These are phyloP conservation scores for Vitis vinifera DNA, from an alignment of 164 flowering plant genomes.

Conservation along the genomic window DNA sequence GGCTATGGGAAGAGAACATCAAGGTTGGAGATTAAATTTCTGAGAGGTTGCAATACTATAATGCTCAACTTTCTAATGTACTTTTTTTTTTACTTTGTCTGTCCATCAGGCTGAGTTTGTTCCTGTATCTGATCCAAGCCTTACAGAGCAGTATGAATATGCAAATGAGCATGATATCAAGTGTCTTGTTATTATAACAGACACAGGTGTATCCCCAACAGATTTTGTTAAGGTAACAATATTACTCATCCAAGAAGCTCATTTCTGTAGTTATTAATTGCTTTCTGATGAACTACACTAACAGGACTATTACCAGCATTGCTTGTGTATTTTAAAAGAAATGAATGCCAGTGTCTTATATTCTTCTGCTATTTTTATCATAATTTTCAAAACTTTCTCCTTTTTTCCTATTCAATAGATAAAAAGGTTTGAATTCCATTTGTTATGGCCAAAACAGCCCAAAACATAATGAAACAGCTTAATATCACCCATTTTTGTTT, in stretches of 20 bases:
- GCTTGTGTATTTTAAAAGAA: neutral
- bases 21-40: conserved; percentile 41
- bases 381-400: no score
- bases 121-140: conserved; percentile 83
- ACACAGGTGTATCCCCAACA: conserved; percentile 63
- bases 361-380: no score
- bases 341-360: no score
- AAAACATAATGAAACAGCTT: no score
- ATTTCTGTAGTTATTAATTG: neutral
- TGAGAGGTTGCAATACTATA: neutral
- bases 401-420: no score
- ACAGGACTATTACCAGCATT: no score
- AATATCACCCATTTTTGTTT: no score
- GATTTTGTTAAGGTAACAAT: conserved; percentile 73
- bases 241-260: neutral
- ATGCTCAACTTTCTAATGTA: neutral
- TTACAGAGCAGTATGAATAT: conserved; percentile 96
- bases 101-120: conserved; percentile 84
- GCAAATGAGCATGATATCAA: conserved; percentile 93
- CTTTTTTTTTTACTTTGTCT: conserved; percentile 4
- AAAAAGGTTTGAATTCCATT: no score
- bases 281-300: neutral
- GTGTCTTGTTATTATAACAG: conserved; percentile 82
- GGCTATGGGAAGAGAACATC: conserved; percentile 81
- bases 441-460: no score